phyloP scores from a whole-genome alignment of 306 rosid genomes.

The Dalbergia cultrata region DNA sequence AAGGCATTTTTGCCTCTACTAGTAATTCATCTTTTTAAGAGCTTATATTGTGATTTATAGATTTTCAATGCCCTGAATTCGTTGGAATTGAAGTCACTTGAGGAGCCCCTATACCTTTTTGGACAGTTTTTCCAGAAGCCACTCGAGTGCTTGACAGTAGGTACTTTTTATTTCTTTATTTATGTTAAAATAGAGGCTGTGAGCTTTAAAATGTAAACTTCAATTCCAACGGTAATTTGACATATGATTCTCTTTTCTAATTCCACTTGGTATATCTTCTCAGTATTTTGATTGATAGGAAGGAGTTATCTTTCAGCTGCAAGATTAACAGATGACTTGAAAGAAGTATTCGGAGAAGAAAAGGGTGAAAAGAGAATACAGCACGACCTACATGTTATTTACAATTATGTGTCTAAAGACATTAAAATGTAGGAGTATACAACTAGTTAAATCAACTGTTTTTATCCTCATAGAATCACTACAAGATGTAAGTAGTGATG shows the following conservation, averaged over 20 bases:
- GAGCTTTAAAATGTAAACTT: slow-evolving; percentile 12
- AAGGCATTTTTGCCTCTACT: slow-evolving; percentile 50
- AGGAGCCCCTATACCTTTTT: slow-evolving; percentile 96
- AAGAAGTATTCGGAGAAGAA: not conserved
- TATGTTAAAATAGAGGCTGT: slow-evolving; percentile 4
- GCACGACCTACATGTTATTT: slow-evolving; percentile 8
- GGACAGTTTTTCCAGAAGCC: slow-evolving; percentile 97
- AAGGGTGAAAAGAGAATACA: slow-evolving; percentile 24
- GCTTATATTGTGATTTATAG: slow-evolving; percentile 58
- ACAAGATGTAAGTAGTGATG: not conserved
- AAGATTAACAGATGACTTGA: slow-evolving; percentile 17
- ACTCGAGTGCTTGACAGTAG: slow-evolving; percentile 86
- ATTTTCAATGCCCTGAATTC: slow-evolving; percentile 93
- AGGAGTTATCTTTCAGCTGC: slow-evolving; percentile 21
- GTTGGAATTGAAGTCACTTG: slow-evolving; percentile 92
- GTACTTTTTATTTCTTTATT: slow-evolving; percentile 56
- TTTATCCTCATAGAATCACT: slow-evolving; percentile 2
- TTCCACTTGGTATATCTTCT: slow-evolving; percentile 19
- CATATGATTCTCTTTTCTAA: slow-evolving; percentile 18
- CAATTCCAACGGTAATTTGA: slow-evolving; percentile 8
- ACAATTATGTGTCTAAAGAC: slow-evolving; percentile 1
- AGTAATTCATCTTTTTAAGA: slow-evolving; percentile 42
- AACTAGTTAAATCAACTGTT: slow-evolving; percentile 9
- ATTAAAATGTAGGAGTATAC: not conserved
- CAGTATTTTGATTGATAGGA: slow-evolving; percentile 27